These are phyloP conservation scores for Cladorrhinum sp. DNA, from an alignment of 2,329 filamentous ascomycete species.

Conservation along the genomic window DNA sequence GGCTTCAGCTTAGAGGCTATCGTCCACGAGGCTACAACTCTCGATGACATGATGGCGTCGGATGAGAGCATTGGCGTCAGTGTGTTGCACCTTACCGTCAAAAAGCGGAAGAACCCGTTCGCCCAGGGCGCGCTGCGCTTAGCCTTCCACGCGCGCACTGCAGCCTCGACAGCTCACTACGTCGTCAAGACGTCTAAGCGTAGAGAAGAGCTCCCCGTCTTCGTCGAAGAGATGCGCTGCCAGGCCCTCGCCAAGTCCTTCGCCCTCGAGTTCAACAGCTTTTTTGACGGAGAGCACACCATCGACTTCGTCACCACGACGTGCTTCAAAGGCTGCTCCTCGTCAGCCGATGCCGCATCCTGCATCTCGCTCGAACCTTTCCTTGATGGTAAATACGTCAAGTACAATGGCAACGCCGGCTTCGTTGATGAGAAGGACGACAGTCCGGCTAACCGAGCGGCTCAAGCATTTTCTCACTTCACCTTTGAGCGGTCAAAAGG, in stretches of 20 bases:
- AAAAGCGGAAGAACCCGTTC: conserved; percentile 32
- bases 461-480: conserved; percentile 43
- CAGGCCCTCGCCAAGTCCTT: conserved; percentile 41
- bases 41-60: neutral
- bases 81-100: conserved; percentile 36
- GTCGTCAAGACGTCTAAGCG: conserved; percentile 38
- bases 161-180: conserved; percentile 28
- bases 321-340: conserved; percentile 28
- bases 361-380: conserved; percentile 38
- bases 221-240: conserved; percentile 39
- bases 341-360: neutral
- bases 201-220: conserved; percentile 31
- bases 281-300: conserved; percentile 27
- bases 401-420: conserved; percentile 39
- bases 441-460: conserved; percentile 28
- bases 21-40: neutral
- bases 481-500: conserved; percentile 41
- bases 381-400: conserved; percentile 37
- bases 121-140: conserved; percentile 34
- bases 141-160: conserved; percentile 36
- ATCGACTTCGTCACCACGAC: conserved; percentile 37
- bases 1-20: neutral
- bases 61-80: conserved; percentile 30
- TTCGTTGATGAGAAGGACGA: conserved; percentile 31
- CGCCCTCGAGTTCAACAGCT: conserved; percentile 39